These are phyloP conservation scores for Camillea tinctor DNA, from an alignment of 2,329 filamentous ascomycete species.

Conservation along the genomic window DNA sequence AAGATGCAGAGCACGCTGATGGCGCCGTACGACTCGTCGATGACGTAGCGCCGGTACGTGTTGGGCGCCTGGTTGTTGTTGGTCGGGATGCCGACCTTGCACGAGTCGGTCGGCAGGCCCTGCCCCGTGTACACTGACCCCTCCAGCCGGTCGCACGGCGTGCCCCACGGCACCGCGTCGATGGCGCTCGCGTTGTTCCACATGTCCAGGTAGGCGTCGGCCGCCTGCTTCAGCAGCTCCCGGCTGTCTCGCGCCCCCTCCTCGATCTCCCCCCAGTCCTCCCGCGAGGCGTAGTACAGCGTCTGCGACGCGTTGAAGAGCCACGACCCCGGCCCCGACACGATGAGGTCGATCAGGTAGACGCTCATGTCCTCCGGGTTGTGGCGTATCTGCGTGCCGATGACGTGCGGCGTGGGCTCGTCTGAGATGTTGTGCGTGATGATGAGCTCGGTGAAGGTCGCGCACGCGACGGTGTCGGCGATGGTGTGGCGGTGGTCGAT, in stretches of 20 bases:
- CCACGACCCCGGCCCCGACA: constrained; percentile 35
- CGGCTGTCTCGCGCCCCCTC: constrained; percentile 27
- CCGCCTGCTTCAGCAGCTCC: constrained; percentile 29
- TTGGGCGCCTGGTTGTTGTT: constrained; percentile 29
- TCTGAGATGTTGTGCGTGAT: constrained; percentile 22
- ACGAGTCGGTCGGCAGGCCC: constrained; percentile 25
- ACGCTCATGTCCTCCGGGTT: constrained; percentile 21
- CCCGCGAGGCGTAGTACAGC: constrained; percentile 31
- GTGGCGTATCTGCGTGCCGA: constrained; percentile 37
- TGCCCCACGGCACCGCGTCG: constrained; percentile 35
- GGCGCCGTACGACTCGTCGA: constrained; percentile 30
- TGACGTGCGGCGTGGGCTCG: constrained; percentile 24
- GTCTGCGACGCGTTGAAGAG: constrained; percentile 37
- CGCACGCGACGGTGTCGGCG: constrained; percentile 33
- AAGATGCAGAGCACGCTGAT: constrained; percentile 32
- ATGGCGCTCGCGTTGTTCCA: constrained; percentile 33
- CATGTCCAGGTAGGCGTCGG: constrained; percentile 38
- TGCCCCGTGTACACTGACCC: constrained; percentile 28
- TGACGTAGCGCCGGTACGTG: constrained; percentile 32
- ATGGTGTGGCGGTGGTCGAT: constrained; percentile 32
- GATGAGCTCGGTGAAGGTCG: constrained; percentile 29
- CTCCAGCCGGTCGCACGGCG: constrained; percentile 34
- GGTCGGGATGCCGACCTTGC: constrained; percentile 28
- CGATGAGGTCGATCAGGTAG: constrained; percentile 33
- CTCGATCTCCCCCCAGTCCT: constrained; percentile 33